A percentile compares a stretch with the other conserved stretches of the same genome.
These are phyloP conservation scores for Penicillium freii DNA, from an alignment of 2,329 filamentous ascomycete genomes.

Conservation along the genomic window DNA sequence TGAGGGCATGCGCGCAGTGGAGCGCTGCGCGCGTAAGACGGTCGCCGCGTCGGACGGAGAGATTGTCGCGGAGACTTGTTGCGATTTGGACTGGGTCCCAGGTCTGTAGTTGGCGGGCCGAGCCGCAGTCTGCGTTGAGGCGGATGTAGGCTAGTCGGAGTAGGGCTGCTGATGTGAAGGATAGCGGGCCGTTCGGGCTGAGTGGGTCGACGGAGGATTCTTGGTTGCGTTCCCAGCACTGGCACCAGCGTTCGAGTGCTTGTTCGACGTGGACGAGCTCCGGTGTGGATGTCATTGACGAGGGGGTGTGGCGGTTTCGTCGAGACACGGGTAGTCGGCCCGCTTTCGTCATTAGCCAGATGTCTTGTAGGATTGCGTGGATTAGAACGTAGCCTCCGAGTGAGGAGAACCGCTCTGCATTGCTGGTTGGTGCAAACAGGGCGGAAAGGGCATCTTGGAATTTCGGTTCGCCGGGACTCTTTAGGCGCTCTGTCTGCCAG, in stretches of 20 bases:
- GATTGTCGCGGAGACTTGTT: slow-evolving; percentile 31
- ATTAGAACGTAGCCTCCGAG: slow-evolving; percentile 36
- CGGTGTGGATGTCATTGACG: slow-evolving; percentile 23
- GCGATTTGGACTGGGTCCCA: slow-evolving; percentile 35
- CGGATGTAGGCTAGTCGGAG: slow-evolving; percentile 36
- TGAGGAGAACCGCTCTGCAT: slow-evolving; percentile 31
- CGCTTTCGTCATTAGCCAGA: slow-evolving; percentile 37
- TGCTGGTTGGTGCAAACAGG: slow-evolving; percentile 23
- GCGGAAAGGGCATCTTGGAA: slow-evolving; percentile 30
- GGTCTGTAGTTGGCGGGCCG: slow-evolving; percentile 32
- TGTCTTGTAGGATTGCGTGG: slow-evolving; percentile 34
- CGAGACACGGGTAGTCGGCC: slow-evolving; percentile 26
- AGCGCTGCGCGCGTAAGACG: slow-evolving; percentile 48
- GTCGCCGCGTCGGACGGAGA: slow-evolving; percentile 48
- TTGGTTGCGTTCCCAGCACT: slow-evolving; percentile 38
- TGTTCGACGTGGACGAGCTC: slow-evolving; percentile 32
- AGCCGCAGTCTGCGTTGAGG: slow-evolving; percentile 36
- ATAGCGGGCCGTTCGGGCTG: slow-evolving; percentile 35
- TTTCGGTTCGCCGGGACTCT: slow-evolving; percentile 26
- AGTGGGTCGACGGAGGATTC: slow-evolving; percentile 37
- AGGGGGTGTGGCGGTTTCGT: slow-evolving; percentile 12
- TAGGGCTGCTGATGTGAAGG: slow-evolving; percentile 36
- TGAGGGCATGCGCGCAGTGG: slow-evolving; percentile 55
- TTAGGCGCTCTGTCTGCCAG: slow-evolving; percentile 28
- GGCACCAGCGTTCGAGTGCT: slow-evolving; percentile 36